Conservation (phyloP, 805 yeast species). For the Gaillardinia entomophila region DNA sequence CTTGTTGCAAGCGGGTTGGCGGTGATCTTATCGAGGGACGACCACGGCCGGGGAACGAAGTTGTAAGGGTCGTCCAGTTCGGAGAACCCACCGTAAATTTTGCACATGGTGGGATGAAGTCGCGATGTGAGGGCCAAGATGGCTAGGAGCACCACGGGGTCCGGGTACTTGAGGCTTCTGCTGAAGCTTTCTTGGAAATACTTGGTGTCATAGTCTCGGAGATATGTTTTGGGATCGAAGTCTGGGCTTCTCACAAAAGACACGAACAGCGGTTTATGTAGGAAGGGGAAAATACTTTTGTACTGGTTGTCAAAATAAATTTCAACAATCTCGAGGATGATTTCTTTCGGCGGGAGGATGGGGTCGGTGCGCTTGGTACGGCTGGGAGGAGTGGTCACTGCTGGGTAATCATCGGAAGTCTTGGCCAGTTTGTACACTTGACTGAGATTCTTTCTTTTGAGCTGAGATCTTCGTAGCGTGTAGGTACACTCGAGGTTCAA, state of each 20-base stretch:
- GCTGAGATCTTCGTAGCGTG: constrained; percentile 15
- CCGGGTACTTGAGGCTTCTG: constrained; percentile 11
- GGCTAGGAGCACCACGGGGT: constrained; percentile 28
- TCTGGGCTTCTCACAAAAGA: constrained; percentile 11
- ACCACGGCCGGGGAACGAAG: constrained; percentile 16
- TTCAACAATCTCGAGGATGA: constrained; percentile 13
- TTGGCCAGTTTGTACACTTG: not conserved
- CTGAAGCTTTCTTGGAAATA: constrained; percentile 7
- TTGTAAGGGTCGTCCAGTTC: constrained; percentile 18
- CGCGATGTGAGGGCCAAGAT: constrained; percentile 30
- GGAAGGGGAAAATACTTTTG: constrained; percentile 18
- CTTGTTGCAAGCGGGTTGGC: constrained; percentile 1
- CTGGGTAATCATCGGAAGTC: not conserved
- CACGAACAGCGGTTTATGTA: constrained; percentile 17
- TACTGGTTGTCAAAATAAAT: constrained; percentile 20
- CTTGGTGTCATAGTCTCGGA: constrained; percentile 9
- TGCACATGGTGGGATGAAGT: constrained; percentile 23
- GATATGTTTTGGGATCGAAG: constrained; percentile 14
- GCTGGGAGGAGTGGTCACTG: not conserved
- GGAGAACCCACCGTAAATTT: constrained; percentile 25
- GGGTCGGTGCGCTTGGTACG: not conserved
- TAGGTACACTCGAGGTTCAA: constrained; percentile 13
- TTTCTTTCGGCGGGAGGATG: constrained; percentile 12
- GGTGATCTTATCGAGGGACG: not conserved
- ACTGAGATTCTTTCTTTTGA: constrained; percentile 8